Conservation (phyloP, 2,329 filamentous ascomycete species). For the Beauveria scarabaeidicola region DNA sequence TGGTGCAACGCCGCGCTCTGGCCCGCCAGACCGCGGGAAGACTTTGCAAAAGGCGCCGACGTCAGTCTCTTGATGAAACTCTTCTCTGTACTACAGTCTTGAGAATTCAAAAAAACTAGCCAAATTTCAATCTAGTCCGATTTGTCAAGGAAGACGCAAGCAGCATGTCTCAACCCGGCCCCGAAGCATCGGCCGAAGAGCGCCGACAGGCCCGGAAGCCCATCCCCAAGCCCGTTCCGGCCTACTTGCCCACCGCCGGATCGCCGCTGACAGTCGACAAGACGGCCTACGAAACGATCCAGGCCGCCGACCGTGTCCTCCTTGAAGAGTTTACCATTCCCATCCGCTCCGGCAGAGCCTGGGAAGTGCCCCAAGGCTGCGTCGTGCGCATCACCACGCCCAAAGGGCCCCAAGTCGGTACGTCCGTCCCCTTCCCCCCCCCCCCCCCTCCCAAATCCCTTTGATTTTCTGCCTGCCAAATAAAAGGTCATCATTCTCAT, state of each 20-base stretch:
- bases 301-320: slow-evolving; percentile 34
- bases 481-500: background rate
- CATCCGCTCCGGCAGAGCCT: slow-evolving; percentile 66
- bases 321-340: slow-evolving; percentile 53
- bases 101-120: background rate
- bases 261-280: slow-evolving; percentile 37
- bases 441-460: background rate
- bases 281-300: slow-evolving; percentile 52
- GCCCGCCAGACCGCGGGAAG: background rate
- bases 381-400: slow-evolving; percentile 69
- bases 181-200: slow-evolving; percentile 20
- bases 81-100: background rate
- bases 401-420: slow-evolving; percentile 65
- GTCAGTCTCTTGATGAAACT: background rate
- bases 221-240: slow-evolving; percentile 39
- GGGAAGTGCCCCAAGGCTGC: slow-evolving; percentile 58
- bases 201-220: slow-evolving; percentile 35
- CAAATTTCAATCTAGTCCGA: background rate
- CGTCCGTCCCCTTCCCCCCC: slow-evolving; percentile 6
- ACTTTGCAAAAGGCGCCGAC: background rate
- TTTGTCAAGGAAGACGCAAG: background rate
- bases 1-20: slow-evolving; percentile 1
- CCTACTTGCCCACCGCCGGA: slow-evolving; percentile 36
- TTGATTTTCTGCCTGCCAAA: background rate
- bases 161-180: slow-evolving; percentile 7